Base-by-base conservation (phyloP, 192 early-diverging fungal genomes). In the Lobosporangium transversale region DNA sequence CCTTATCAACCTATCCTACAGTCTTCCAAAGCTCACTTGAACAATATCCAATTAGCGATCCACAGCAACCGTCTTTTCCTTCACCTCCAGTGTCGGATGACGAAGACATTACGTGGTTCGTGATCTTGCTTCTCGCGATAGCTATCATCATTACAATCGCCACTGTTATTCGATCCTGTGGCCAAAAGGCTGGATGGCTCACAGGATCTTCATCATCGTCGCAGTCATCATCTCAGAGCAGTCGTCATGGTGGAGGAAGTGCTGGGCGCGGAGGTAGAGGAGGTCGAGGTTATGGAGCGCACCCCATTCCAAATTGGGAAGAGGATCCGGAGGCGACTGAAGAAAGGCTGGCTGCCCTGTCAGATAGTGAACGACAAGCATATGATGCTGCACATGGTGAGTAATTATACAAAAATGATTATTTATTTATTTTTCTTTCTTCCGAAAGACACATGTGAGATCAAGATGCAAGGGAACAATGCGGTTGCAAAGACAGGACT, bases 181-280 rank as follows among this genome's bases (percentile, higher is more conserved):
- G 71, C 58, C 71, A 75, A 61, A 66, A 56, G 58, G 63, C 71
- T 17, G 63, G 71, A 3, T 75, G 71, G 71, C 63, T 75, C 51
- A 54, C 71, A 52, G 54, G 62, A 9, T 65, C 70, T 11, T 51
- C 61, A 14, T 23, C 58, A 17, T 14, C 57, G 4, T n/a, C n/a
- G n/a, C n/a, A n/a, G n/a, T n/a, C n/a, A n/a, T n/a, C n/a, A n/a
- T 15, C 58, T 2, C 31, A 53, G 8, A 26, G 47, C 2, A 30
- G 50, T 15, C 47, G 27, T 40, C 17, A 62, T 12, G 60, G 50
- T 31, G 37, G 49, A 5, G 37, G 66, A 15, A 27, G 57, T 15
- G 24, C 36, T 30, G 58, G 58, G 18, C 65, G 31, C 12, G 65
- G 48, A 4, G 55, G 48, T 42, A 20, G 33, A 18, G 35, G 48